Base-by-base conservation (phyloP, 1,139 yeast genomes). In the Casaregolazyma lundiana region DNA sequence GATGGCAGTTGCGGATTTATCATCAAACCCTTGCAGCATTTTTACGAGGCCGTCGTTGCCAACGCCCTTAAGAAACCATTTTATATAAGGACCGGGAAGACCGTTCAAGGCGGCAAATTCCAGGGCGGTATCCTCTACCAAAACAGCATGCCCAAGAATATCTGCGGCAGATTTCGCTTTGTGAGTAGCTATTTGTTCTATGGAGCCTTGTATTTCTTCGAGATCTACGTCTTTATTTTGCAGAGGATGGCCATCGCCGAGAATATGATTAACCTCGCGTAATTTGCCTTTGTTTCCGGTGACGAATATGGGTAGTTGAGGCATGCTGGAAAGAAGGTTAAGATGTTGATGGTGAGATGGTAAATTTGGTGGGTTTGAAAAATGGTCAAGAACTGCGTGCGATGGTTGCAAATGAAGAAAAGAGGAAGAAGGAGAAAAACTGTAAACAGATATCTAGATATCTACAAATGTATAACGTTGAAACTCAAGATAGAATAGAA, bases 61-160 rank as follows among this genome's bases (percentile, higher is more conserved):
- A 53, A 89, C 65, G 13, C 78, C 68, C 50, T 80, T 69, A 42
- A 86, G 76, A 67, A 90, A 90, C 97, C 97, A 90, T 66, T 90
- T 90, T 65, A 79, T 77, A 58, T 79, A 79, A 1, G 98, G 97
- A 6, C 99, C 99, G 1, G 99, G 99, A 47, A 94, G 75, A 15
- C 81, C 82, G 45, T 85, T 81, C 63, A 84, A 75, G 1, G 95
- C 96, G 48, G 75, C 76, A 65, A 85, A 94, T 7, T 84, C 88
- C 43, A 94, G 75, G 46, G 96, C 90, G 0, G 98, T 94, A 61
- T 94, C 99, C 63, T 94, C 99, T 2, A 90, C 96, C 47, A 94
- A 72, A 0, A 88, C 97, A 0, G 97, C 94, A 0, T 89, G 90
- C 1, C 68, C 64, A 22, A 72, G 63, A 2, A 73, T 58, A 11